phyloP scores from a whole-genome alignment of 129 eudicot genomes.

The Helianthus tuberosus region DNA sequence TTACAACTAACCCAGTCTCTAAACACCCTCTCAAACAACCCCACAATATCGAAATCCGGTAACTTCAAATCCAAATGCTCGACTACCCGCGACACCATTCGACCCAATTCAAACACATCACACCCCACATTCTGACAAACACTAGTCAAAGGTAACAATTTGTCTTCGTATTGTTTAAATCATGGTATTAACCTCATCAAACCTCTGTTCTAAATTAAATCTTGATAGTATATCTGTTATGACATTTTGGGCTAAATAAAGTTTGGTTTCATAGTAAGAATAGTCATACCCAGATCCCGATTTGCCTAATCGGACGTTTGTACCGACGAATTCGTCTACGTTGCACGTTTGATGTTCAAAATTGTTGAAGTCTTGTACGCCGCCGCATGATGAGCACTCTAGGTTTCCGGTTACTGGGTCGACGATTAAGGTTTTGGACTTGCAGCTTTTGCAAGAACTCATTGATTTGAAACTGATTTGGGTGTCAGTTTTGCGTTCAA shows the following conservation, averaged over 20 bases:
- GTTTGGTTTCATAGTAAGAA: slow-evolving; percentile 33
- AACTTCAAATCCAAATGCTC: slow-evolving; percentile 49
- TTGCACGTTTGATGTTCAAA: slow-evolving; percentile 56
- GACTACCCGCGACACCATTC: slow-evolving; percentile 71
- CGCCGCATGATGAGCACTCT: slow-evolving; percentile 48
- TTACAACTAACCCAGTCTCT: slow-evolving; percentile 34
- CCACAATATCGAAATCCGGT: slow-evolving; percentile 72
- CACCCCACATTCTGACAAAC: slow-evolving; percentile 49
- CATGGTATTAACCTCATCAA: slow-evolving; percentile 56
- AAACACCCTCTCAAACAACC: slow-evolving; percentile 45
- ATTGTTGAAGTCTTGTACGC: slow-evolving; percentile 52
- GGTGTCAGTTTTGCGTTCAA: no score
- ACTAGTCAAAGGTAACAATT: slow-evolving; percentile 49
- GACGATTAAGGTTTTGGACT: slow-evolving; percentile 32
- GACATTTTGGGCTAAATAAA: slow-evolving; percentile 25
- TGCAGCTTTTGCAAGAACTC: slow-evolving; percentile 54
- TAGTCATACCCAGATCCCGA: slow-evolving; percentile 33
- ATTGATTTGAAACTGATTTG: background rate
- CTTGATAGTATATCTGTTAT: slow-evolving; percentile 11
- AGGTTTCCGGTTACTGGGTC: slow-evolving; percentile 41
- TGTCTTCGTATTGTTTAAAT: slow-evolving; percentile 47
- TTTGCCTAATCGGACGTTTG: slow-evolving; percentile 17
- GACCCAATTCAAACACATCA: slow-evolving; percentile 62
- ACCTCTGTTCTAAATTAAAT: slow-evolving; percentile 20
- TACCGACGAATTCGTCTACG: slow-evolving; percentile 40